Conservation (phyloP, 352 stramenopile genomes). For the Saprolegnia parasitica region DNA sequence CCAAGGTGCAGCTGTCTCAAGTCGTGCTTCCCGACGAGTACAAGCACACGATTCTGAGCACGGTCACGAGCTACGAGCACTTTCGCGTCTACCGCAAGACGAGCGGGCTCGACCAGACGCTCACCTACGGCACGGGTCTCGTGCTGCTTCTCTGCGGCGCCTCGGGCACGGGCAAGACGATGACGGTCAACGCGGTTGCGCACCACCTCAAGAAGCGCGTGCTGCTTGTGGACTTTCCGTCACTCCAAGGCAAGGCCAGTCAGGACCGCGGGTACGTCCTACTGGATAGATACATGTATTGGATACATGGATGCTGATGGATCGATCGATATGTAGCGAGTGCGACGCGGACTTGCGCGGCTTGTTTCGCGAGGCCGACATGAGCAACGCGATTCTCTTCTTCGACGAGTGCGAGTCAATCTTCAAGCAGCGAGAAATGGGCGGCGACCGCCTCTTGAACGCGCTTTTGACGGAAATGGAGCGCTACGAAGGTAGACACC, state of each 20-base stretch:
- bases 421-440: constrained; percentile 78
- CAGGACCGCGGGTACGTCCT: constrained; percentile 46
- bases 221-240: constrained; percentile 84
- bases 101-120: constrained; percentile 62
- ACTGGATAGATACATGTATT: not conserved
- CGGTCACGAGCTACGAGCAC: constrained; percentile 76
- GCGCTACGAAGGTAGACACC: constrained; percentile 47
- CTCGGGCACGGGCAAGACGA: constrained; percentile 87
- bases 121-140: constrained; percentile 71
- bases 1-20: constrained; percentile 76
- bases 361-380: constrained; percentile 82
- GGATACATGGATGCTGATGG: not conserved
- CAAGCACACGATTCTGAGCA: constrained; percentile 74
- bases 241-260: constrained; percentile 64
- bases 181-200: constrained; percentile 86
- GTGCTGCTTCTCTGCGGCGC: constrained; percentile 78
- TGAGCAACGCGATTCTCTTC: constrained; percentile 87
- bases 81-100: constrained; percentile 80
- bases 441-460: constrained; percentile 72
- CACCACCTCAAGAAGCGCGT: constrained; percentile 83
- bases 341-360: constrained; percentile 74
- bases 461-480: constrained; percentile 86
- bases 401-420: constrained; percentile 89
- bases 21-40: constrained; percentile 82
- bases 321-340: constrained; percentile 33